These are phyloP conservation scores for Coniochaeta pulveracea DNA, from an alignment of 2,329 filamentous ascomycete genomes.

Conservation along the genomic window DNA sequence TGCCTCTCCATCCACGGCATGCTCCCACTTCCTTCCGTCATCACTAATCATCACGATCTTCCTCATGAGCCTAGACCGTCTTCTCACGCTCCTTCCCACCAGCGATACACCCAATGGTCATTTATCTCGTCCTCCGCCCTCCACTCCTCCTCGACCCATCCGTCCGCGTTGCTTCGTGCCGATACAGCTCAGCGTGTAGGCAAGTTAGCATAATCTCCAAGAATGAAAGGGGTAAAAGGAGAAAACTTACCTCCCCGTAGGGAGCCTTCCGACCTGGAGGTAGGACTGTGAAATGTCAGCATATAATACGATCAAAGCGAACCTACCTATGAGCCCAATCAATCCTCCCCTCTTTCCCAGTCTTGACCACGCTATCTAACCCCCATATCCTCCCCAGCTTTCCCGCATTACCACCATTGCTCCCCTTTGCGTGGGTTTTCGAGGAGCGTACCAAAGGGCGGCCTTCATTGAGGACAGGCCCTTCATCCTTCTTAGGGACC, in stretches of 20 bases:
- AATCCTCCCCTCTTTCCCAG: background rate
- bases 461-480: background rate
- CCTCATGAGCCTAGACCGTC: too few species aligned
- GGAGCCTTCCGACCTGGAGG: background rate
- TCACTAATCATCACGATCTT: too few species aligned
- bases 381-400: slow-evolving; percentile 2
- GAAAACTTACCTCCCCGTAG: slow-evolving; percentile 1
- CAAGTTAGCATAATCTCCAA: slow-evolving; percentile 1
- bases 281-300: background rate
- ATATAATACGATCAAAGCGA: background rate
- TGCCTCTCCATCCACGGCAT: too few species aligned
- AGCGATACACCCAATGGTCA: too few species aligned
- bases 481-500: background rate
- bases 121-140: too few species aligned
- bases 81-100: too few species aligned
- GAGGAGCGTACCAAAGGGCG: background rate
- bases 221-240: background rate
- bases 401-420: background rate
- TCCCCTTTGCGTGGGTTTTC: slow-evolving; percentile 1
- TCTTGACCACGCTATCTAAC: slow-evolving; percentile 3
- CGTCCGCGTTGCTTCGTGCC: too few species aligned
- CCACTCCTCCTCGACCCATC: too few species aligned
- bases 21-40: too few species aligned
- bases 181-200: too few species aligned
- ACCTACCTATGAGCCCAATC: background rate